A percentile compares a stretch with the other conserved stretches of the same genome.
Evolutionary conservation across 345 rosid species (phyloP).

Genomic region (Lepidium sativum): DNA sequence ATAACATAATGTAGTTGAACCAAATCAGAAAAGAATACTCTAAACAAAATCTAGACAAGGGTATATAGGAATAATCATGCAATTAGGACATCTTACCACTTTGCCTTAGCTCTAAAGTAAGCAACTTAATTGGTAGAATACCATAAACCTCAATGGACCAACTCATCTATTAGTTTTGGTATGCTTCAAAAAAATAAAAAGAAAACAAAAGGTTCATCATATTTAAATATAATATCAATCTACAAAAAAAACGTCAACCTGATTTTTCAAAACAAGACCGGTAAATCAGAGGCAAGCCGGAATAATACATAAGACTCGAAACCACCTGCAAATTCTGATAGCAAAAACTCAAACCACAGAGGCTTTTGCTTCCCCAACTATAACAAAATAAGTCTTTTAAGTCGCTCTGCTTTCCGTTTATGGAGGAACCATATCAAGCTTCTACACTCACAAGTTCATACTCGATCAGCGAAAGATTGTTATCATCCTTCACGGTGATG

Average conservation of each 20-base stretch:
- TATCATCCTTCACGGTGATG: constrained; percentile 66
- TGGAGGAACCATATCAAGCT: constrained; percentile 9
- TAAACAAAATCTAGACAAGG: too few relatives aligned
- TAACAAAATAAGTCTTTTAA: neutral
- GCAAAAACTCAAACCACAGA: constrained; percentile 16
- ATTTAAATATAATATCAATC: constrained; percentile 2
- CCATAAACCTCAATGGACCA: neutral
- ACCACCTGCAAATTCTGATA: constrained; percentile 18
- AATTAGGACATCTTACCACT: too few relatives aligned
- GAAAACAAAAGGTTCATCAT: neutral
- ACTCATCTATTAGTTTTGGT: neutral
- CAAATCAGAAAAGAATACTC: too few relatives aligned
- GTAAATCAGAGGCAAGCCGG: constrained; percentile 7
- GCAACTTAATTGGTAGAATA: neutral
- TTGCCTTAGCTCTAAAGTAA: too few relatives aligned
- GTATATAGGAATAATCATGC: too few relatives aligned
- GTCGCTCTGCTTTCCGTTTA: constrained; percentile 3
- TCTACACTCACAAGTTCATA: constrained; percentile 64
- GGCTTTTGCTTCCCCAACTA: neutral
- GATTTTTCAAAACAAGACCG: neutral
- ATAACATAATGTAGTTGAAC: too few relatives aligned
- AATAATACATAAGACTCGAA: constrained; percentile 16
- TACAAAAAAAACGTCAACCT: constrained; percentile 9
- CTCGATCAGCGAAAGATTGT: constrained; percentile 69
- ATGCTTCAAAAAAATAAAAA: neutral